Evolutionary conservation across 2,329 filamentous ascomycete genomes (phyloP), one percentile per base, ranked within the genome.

Genomic region (Xylaria sp.): DNA sequence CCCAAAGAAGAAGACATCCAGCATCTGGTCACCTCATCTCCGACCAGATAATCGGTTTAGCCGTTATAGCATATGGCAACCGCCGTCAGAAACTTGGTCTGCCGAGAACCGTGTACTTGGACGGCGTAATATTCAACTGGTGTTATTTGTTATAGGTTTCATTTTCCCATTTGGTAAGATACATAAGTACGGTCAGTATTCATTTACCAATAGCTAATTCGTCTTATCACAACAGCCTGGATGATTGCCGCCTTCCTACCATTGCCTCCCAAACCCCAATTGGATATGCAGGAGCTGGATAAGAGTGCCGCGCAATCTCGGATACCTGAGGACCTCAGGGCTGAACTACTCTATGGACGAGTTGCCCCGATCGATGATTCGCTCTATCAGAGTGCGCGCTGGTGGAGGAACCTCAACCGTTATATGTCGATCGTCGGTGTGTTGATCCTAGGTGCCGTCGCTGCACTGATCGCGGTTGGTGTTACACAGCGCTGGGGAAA

Each of bases 171-270:
- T 93, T 68, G 84, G 89, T 91, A 81, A 80, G 88, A 79, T 39
- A 9, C 30, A 50, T 36, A 18, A 25, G 5, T 7, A 55, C 36
- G 9, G 1, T 4, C 18, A 5, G n/a, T 10, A 43, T 28, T 18
- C 5, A 4, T 61, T 13, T 43, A 48, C 36, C 36, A 60, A 20
- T 62, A 52, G 58, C 68, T 76, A 65, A 76, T 55, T 23, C 25
- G 30, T 64, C 23, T 10, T 62, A 68, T 52, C 61, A 57, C 72
- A 55, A 63, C 20, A 91, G 91, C 90, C 63, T 97, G 93, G 93
- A 92, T 95, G 82, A 83, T 93, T 70, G 93, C 90, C 1, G 87
- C 93, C 0, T 85, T 94, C 62, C 82, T 96, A 13, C 92, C 92
- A 0, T 80, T 97, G 7, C 92, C 92, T 10, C 82, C 82, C 1